A percentile compares a stretch with the other conserved stretches of the same genome.
phyloP scores from a whole-genome alignment of 345 rosid genomes.

The Gossypium herbaceum region DNA sequence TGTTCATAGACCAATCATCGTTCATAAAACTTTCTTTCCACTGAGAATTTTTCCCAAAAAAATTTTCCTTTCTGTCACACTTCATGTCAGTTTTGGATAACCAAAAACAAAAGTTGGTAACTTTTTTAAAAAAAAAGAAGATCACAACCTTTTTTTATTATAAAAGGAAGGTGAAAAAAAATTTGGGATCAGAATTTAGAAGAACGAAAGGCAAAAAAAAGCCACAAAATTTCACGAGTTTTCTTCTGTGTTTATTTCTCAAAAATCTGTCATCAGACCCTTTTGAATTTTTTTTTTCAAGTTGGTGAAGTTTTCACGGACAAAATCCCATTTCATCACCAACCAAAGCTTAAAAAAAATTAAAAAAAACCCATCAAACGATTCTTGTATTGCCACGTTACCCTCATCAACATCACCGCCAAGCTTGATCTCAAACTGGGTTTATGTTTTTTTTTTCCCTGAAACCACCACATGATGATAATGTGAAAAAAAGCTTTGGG shows the following conservation, averaged over 20 bases:
- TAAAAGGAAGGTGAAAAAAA: slow-evolving; percentile 1
- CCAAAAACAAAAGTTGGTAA: neutral
- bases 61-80: neutral
- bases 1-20: slow-evolving; percentile 7
- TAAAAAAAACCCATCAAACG: slow-evolving; percentile 15
- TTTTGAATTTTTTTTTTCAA: slow-evolving; percentile 5
- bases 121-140: neutral
- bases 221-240: slow-evolving; percentile 24
- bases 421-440: slow-evolving; percentile 20
- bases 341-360: slow-evolving; percentile 1
- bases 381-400: slow-evolving; percentile 23
- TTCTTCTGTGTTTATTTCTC: slow-evolving; percentile 22
- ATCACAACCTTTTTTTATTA: neutral
- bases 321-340: slow-evolving; percentile 31
- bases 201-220: neutral
- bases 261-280: neutral
- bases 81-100: neutral
- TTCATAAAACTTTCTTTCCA: neutral
- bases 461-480: slow-evolving; percentile 14
- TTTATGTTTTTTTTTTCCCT: neutral
- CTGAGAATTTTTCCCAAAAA: neutral
- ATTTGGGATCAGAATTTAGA: neutral
- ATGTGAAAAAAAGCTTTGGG: slow-evolving; percentile 16
- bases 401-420: slow-evolving; percentile 20
- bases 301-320: slow-evolving; percentile 50